Percentiles rank a stretch among this genome's conserved stretches.
Conservation (phyloP, 2,329 filamentous ascomycete species). For the Ramularia endophylla region DNA sequence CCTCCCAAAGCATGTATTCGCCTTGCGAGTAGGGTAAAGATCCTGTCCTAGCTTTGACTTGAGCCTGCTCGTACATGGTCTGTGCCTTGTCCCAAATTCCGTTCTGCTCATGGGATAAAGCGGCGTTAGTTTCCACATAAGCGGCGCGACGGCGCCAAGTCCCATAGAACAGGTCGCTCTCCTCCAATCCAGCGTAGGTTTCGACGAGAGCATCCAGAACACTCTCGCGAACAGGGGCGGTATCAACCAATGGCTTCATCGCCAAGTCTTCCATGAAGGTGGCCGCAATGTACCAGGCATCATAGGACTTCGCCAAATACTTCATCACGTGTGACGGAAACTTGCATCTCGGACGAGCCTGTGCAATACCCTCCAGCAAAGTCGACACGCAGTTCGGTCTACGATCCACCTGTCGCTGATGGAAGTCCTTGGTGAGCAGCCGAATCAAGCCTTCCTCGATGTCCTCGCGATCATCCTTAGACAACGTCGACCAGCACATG, state of each 20-base stretch:
- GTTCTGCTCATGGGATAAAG: slow-evolving; percentile 95
- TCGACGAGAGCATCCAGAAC: slow-evolving; percentile 95
- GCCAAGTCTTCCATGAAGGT: slow-evolving; percentile 85
- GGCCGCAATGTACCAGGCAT: slow-evolving; percentile 94
- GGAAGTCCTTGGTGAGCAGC: slow-evolving; percentile 89
- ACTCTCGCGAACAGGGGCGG: slow-evolving; percentile 78
- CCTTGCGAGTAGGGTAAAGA: slow-evolving; percentile 94
- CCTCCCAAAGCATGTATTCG: slow-evolving; percentile 99
- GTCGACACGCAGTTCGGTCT: slow-evolving; percentile 94
- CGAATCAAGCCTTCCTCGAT: slow-evolving; percentile 87
- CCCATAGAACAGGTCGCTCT: slow-evolving; percentile 96
- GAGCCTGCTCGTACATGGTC: slow-evolving; percentile 90
- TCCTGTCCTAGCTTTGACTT: slow-evolving; percentile 93
- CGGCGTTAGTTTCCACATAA: slow-evolving; percentile 96
- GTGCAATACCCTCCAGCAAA: slow-evolving; percentile 79
- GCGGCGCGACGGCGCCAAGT: slow-evolving; percentile 93
- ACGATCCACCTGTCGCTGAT: slow-evolving; percentile 88
- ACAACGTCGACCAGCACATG: slow-evolving; percentile 84
- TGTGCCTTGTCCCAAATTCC: slow-evolving; percentile 99
- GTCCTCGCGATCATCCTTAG: slow-evolving; percentile 81
- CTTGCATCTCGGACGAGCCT: slow-evolving; percentile 79
- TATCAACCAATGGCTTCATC: slow-evolving; percentile 78
- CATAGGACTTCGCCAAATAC: slow-evolving; percentile 87
- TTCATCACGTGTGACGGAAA: slow-evolving; percentile 95
- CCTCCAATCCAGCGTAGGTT: slow-evolving; percentile 81